These are phyloP conservation scores for Vitis hybrid DNA, from an alignment of 177 flowering plant species.

Conservation along the genomic window DNA sequence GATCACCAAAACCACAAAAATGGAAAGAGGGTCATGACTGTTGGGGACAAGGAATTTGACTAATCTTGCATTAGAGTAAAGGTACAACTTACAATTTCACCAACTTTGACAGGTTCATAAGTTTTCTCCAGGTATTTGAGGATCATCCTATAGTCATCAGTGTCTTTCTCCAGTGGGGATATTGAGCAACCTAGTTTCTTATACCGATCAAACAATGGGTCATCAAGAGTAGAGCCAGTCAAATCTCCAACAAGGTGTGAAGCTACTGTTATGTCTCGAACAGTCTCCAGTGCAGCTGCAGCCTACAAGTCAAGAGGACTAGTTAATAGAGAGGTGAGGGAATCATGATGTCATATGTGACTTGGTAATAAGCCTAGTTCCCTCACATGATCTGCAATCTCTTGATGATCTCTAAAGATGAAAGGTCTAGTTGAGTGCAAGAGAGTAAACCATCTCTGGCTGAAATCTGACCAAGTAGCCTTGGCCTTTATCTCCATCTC, in stretches of 20 bases:
- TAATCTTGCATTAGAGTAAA: too few species aligned
- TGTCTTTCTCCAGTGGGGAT: slow-evolving; percentile 46
- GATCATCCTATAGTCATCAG: slow-evolving; percentile 77
- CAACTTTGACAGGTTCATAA: slow-evolving; percentile 67
- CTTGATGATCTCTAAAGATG: slow-evolving; percentile 45
- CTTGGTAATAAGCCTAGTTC: background rate
- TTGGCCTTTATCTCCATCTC: slow-evolving; percentile 41
- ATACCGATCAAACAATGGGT: slow-evolving; percentile 59
- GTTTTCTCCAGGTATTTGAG: slow-evolving; percentile 68
- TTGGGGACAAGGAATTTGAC: too few species aligned
- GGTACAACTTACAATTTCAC: slow-evolving; percentile 51
- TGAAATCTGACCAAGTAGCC: slow-evolving; percentile 68
- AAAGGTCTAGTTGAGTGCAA: slow-evolving; percentile 69
- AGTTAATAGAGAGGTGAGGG: background rate
- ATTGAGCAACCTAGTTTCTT: slow-evolving; percentile 58
- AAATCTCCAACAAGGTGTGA: slow-evolving; percentile 71
- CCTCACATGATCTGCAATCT: slow-evolving; percentile 76
- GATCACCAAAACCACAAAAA: background rate
- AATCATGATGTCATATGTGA: background rate
- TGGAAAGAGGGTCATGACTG: background rate
- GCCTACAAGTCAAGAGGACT: slow-evolving; percentile 33
- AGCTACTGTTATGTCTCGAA: slow-evolving; percentile 62
- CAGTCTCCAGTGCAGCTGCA: slow-evolving; percentile 58
- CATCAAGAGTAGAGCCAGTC: slow-evolving; percentile 73
- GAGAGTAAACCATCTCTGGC: slow-evolving; percentile 73